Percentiles rank a stretch among this genome's conserved stretches.
phyloP scores from a whole-genome alignment of 2,329 filamentous ascomycete species.

The Aspergillus pseudoterreus region DNA sequence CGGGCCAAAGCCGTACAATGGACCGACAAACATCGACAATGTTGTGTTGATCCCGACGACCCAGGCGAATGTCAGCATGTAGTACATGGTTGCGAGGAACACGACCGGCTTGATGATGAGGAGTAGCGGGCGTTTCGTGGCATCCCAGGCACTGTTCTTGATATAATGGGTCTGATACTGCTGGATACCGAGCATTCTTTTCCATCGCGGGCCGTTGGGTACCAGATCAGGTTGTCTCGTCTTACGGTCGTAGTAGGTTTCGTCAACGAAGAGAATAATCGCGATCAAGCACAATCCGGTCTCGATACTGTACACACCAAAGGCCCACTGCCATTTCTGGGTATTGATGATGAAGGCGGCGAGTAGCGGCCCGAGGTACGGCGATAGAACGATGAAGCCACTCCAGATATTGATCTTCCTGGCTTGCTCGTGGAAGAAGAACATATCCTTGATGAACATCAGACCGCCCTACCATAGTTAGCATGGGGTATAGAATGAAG shows the following conservation, averaged over 20 bases:
- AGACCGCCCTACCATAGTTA: constrained; percentile 30
- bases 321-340: constrained; percentile 34
- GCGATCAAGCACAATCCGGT: constrained; percentile 31
- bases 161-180: constrained; percentile 29
- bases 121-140: constrained; percentile 32
- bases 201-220: constrained; percentile 26
- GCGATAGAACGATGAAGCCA: constrained; percentile 32
- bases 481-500: not conserved
- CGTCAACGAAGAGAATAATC: constrained; percentile 33
- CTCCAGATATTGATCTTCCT: constrained; percentile 40
- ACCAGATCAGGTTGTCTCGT: constrained; percentile 15
- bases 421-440: constrained; percentile 39
- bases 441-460: constrained; percentile 44
- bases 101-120: constrained; percentile 39
- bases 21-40: constrained; percentile 49
- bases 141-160: constrained; percentile 29
- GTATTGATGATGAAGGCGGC: constrained; percentile 37
- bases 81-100: constrained; percentile 34
- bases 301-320: constrained; percentile 33
- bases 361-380: constrained; percentile 31
- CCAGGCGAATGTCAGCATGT: constrained; percentile 41
- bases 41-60: constrained; percentile 55
- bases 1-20: constrained; percentile 50
- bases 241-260: constrained; percentile 38
- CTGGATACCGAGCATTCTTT: constrained; percentile 34